Evolutionary conservation across 306 rosid species (phyloP), one percentile per base, ranked within the genome.

Genomic region (Malus asiatica): DNA sequence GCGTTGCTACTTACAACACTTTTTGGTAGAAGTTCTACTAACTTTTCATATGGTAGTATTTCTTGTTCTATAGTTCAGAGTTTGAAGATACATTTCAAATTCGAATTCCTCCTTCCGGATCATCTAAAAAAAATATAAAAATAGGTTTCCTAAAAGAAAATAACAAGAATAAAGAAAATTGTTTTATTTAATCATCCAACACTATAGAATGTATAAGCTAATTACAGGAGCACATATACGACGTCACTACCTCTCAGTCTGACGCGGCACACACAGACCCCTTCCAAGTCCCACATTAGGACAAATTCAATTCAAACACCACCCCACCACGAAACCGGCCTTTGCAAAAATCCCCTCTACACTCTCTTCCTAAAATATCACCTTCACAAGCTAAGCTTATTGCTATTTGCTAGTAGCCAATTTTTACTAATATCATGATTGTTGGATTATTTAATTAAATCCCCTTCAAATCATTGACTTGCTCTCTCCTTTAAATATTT

Each of bases 241-340:
- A 23, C 72, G 66, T 71, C 77, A 78, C 40, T 7, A 25, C 9
- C 22, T 35, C 33, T 15, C 13, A 30, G 25, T 63, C 46, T 78
- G 66, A 78, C 72, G 67, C 11, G 40, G 67, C 77, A 63, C 59
- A 33, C 59, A 42, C 0, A 27, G 79, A 78, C 77, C 60, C 45
- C 16, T 78, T 78, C 81, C 77, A 78, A 78, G 71, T 32, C 58
- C 65, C 76, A 32, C 58, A 11, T 70, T 35, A 15, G 27, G 70
- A 71, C 75, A 62, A 62, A 3, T 16, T 51, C 60, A 69, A 77
- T 64, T 78, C 81, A 78, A 71, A 71, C 72, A 22, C 57, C 72
- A 78, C 8, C 70, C 55, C 66, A 71, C 72, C 72, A 78, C 66
- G 77, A 48, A 78, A 78, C 68, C 81, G 81, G 72, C 77, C 72